Base-by-base conservation (phyloP, 2,329 filamentous ascomycete species). In the Aspergillus viridinutans region DNA sequence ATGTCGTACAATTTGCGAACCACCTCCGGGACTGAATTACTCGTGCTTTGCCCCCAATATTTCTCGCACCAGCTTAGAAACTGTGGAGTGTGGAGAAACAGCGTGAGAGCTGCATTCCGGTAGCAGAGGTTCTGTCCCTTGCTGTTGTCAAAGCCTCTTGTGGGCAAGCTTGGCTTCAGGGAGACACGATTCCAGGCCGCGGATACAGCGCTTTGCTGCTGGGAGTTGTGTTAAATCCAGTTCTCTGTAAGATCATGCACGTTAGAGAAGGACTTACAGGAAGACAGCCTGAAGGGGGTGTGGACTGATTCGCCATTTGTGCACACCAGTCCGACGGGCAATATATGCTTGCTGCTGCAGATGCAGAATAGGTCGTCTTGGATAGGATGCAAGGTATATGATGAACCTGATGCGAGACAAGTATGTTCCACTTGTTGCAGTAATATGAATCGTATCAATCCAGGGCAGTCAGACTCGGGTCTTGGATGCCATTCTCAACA, bases 81-180 rank as follows among this genome's bases (percentile, higher is more conserved):
- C 1, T 61, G 9, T 1, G 67, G 64, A 1, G 59, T 61, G 58
- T 70, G 66, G n/a, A 72, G 57, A 25, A 72, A 54, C 43, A 66
- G 29, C 14, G 63, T 54, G 5, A 70, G 57, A 14, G 53, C 52
- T 7, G 59, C 58, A 58, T 70, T 73, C 20, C 69, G 64, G 58
- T 72, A 72, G 55, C 70, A 71, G 9, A 64, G 47, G 25, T 40
- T 48, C 3, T 3, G 32, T 38, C 14, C 32, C 5, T 35, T n/a
- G 10, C 48, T 29, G 23, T 53, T 48, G 23, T 52, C 40, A 56
- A 64, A 61, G 26, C 61, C 58, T 53, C 48, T 51, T 28, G 42
- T 52, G 2, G 25, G 21, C 20, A 7, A 53, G 17, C 29, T 43
- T 26, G 20, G 9, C 9, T 58, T 47, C 10, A 12, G 4, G 14